Evolutionary conservation across 805 yeast genomes (phyloP), one percentile per base, ranked within the genome.

Genomic region (Pichia rugopelliculosa): DNA sequence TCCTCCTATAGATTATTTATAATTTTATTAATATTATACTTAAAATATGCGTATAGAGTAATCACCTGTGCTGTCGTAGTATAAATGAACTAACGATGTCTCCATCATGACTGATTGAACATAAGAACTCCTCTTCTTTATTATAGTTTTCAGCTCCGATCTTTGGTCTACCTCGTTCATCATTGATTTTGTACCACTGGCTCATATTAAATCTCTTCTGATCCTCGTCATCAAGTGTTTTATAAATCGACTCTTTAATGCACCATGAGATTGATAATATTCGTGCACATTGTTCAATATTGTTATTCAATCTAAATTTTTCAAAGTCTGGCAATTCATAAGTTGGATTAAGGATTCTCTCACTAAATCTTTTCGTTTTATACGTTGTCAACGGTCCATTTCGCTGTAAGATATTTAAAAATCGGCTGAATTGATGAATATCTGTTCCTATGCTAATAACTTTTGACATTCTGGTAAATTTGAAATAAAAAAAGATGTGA

Each of bases 231-330:
- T 72, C 76, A 48, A 86, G 60, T 0, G 82, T 70, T 60, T 86
- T 86, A 60, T 69, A 86, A 9, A 84, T 57, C 1, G 93, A 90
- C 56, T 86, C 95, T 54, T 86, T 86, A 9, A 76, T 67, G 10
- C 88, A 82, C 95, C 95, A 86, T 18, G 75, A 55, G 3, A 79
- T 77, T 1, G 87, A 76, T 18, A 84, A 60, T 4, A 69, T 58
- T 33, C 59, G 59, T 9, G 67, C 60, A 37, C 69, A 59, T 9
- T 56, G 52, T 1, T 55, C 58, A 1, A 57, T 12, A n/a, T 67
- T 59, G 8, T 58, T 47, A 8, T 48, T 25, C 3, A 41, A 18
- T 5, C 36, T 9, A 11, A 42, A 43, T 21, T 52, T 26, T 4
- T 52, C 43, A 45, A 74, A 73, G 4, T 45, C 48, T 2, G 73